Base-by-base conservation (phyloP, 371 early-diverging fungal species). In the Gilbertella persicaria region DNA sequence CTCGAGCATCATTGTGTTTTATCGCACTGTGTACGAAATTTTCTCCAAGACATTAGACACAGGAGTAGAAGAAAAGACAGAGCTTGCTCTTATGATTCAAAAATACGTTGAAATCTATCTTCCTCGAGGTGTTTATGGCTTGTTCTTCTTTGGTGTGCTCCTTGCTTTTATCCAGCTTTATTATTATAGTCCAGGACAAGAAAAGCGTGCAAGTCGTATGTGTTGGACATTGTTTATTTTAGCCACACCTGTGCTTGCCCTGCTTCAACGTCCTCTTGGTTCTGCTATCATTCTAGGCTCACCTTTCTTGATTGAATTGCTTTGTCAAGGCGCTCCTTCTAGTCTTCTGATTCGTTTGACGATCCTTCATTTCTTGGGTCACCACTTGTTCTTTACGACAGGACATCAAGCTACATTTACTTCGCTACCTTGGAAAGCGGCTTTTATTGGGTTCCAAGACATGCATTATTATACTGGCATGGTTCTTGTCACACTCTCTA, bases 391-490 rank as follows among this genome's bases (percentile, higher is more conserved):
- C 62, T 96, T 95, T 67, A 76, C 86, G 5, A 93, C 97, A 0
- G 94, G 92, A 5, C 97, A 98, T 63, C 98, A 98, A 66, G 84
- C 87, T 40, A 91, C 91, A 1, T 73, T 95, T 36, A 79, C 91
- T 4, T 85, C 92, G n/a, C 80, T 96, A 21, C 94, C 94, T 45
- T 96, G 94, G 94, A 83, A 86, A 24, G 79, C 89, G 0, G 94
- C 90, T 0, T 93, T 94, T 67, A 74, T 95, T 42, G 98, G 97
- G 1, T 74, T 96, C 30, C 67, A 74, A 13, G 81, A 84, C 13
- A 80, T 90, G 70, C 83, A 86, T 52, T 85, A 82, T 55, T 66
- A 84, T 10, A 66, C 89, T 10, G 87, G 90, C 12, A 91, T 89
- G 16, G 56, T 82, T 6, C 71, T 93, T 39, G 85, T 97, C n/a